Conservation (phyloP, 202 grass and related monocot genomes). For the Zizania palustris region DNA sequence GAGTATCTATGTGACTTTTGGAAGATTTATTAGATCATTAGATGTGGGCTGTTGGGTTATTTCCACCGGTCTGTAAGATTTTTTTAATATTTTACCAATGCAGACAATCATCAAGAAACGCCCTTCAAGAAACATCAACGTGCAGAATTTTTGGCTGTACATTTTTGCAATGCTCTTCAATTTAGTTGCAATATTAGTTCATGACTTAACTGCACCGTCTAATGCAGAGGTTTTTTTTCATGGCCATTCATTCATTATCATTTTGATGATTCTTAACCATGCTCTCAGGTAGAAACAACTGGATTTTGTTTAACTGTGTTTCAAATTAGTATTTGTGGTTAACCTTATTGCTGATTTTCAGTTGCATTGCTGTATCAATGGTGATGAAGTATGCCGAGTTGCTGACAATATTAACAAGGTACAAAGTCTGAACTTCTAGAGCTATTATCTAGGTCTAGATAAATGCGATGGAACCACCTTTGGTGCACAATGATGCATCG, state of each 20-base stretch:
- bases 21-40: conserved; percentile 20
- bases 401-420: conserved; percentile 85
- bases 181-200: conserved; percentile 72
- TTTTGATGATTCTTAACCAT: conserved; percentile 81
- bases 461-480: too few relatives aligned
- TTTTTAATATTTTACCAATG: conserved; percentile 44
- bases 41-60: not conserved
- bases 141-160: conserved; percentile 95
- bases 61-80: not conserved
- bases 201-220: conserved; percentile 44
- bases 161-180: conserved; percentile 91
- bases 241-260: conserved; percentile 67
- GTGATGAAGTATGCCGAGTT: conserved; percentile 91
- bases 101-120: conserved; percentile 88
- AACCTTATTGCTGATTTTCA: conserved; percentile 23
- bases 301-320: conserved; percentile 14
- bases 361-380: conserved; percentile 73
- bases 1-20: conserved; percentile 26
- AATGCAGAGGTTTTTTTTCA: conserved; percentile 66
- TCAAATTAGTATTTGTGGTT: too few relatives aligned
- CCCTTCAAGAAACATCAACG: conserved; percentile 91
- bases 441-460: too few relatives aligned
- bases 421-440: conserved; percentile 32
- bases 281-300: conserved; percentile 56
- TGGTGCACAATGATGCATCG: too few relatives aligned